phyloP scores from a whole-genome alignment of 345 rosid species.

The Moringa oleifera region DNA sequence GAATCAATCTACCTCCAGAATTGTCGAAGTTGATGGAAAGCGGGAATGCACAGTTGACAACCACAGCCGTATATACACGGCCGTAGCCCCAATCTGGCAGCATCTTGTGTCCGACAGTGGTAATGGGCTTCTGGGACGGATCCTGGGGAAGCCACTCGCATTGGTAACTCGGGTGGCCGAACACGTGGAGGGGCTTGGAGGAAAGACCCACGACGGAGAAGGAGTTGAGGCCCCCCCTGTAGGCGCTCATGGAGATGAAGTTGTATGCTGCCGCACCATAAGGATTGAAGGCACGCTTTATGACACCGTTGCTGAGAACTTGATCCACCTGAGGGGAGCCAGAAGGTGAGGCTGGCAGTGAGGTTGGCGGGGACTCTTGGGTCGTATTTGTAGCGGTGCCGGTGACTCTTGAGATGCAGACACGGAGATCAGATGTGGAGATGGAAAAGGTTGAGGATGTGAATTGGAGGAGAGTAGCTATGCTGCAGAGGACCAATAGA shows the following conservation, averaged over 20 bases:
- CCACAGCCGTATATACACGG: slow-evolving; percentile 82
- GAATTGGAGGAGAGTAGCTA: slow-evolving; percentile 16
- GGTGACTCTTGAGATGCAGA: slow-evolving; percentile 32
- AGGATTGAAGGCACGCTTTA: slow-evolving; percentile 58
- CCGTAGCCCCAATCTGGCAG: slow-evolving; percentile 99
- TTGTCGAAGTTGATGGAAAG: slow-evolving; percentile 44
- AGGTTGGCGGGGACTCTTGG: not conserved
- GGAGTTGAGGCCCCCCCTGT: slow-evolving; percentile 68
- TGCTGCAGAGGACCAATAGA: slow-evolving; percentile 15
- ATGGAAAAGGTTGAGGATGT: slow-evolving; percentile 16
- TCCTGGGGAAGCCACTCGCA: slow-evolving; percentile 63
- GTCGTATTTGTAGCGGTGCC: slow-evolving; percentile 12
- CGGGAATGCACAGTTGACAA: slow-evolving; percentile 80
- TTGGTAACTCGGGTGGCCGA: slow-evolving; percentile 51
- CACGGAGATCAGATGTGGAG: slow-evolving; percentile 25
- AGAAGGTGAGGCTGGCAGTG: not conserved
- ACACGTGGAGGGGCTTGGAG: slow-evolving; percentile 80
- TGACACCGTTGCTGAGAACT: slow-evolving; percentile 38
- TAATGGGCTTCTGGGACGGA: slow-evolving; percentile 23
- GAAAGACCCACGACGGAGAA: slow-evolving; percentile 76
- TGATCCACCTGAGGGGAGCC: slow-evolving; percentile 32
- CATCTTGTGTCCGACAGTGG: slow-evolving; percentile 43
- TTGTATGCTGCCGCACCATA: slow-evolving; percentile 77
- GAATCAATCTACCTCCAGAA: slow-evolving; percentile 65
- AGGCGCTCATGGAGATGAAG: slow-evolving; percentile 68